A percentile compares a stretch with the other conserved stretches of the same genome.
phyloP scores from a whole-genome alignment of 106 monocot species.

The Dendrobium nobile region DNA sequence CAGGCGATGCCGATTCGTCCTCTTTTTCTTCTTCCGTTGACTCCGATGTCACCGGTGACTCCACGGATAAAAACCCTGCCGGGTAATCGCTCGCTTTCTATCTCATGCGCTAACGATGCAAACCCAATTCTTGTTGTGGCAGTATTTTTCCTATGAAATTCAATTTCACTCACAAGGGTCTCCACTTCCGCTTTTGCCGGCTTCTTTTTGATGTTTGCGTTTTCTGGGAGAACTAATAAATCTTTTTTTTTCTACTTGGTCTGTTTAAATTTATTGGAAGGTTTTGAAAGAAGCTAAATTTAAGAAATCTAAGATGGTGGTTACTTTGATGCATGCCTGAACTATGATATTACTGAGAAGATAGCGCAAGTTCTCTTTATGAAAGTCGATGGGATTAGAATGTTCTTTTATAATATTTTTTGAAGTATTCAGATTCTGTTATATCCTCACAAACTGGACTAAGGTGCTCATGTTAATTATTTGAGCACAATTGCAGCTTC shows the following conservation, averaged over 20 bases:
- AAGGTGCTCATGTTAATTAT: not conserved
- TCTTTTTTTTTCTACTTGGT: not conserved
- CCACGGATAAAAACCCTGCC: constrained; percentile 31
- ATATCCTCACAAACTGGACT: not conserved
- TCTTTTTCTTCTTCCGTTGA: constrained; percentile 9
- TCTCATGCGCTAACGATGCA: not conserved
- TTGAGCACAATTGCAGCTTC: constrained; percentile 42
- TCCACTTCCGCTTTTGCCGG: not conserved
- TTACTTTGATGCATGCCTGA: not conserved
- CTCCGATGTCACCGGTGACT: constrained; percentile 8
- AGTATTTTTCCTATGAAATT: not conserved
- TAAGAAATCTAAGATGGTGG: not conserved
- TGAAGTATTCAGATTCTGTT: not conserved
- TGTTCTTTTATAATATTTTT: not conserved
- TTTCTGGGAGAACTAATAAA: not conserved
- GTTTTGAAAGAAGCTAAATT: not conserved
- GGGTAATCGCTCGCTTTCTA: constrained; percentile 10
- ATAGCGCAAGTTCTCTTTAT: not conserved
- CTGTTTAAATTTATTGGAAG: not conserved
- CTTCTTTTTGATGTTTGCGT: not conserved
- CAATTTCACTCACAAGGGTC: not conserved
- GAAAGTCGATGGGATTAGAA: not conserved
- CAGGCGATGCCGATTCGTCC: constrained; percentile 18
- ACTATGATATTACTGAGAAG: not conserved
- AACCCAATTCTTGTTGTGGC: not conserved